Evolutionary conservation across 768 basidiomycete species (phyloP), one percentile per base, ranked within the genome.

Genomic region (Daedaleopsis sinensis): DNA sequence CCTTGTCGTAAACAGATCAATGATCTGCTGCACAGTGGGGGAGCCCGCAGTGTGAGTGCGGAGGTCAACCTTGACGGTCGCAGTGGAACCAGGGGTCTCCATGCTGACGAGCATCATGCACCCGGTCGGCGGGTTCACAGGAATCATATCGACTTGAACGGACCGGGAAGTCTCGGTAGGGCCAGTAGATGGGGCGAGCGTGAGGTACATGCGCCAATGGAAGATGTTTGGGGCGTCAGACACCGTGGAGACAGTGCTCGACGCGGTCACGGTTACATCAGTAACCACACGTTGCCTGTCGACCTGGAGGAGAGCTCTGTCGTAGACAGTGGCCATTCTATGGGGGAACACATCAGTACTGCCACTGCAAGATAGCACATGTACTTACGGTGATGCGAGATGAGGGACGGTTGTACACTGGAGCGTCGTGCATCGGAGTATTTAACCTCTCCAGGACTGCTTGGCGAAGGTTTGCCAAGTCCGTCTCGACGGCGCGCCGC

Each of bases 91-190:
- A n/a, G 15, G 27, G 32, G 32, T 13, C 1, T 24, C 35, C 16
- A 13, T 44, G 21, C 44, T 56, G 3, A 18, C 46, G 35, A 56
- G 18, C 32, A 37, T 37, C n/a, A 55, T 8, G 19, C 24, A 32
- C 16, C 55, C 55, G 10, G 44, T 47, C 18, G 55, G 55, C 42
- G 55, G 55, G 55, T 56, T 48, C 32, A 44, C 35, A 5, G 55
- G 55, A 18, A 56, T 56, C 55, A 56, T 56, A 18, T 56, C 55
- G 27, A 56, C 9, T 18, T 37, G 32, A 35, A 56, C 46, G 12
- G 55, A 56, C 23, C 23, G 42, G n/a, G 55, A 36, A 6, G 16
- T 5, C 38, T 42, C 52, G 42, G 13, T 16, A 13, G 39, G 39
- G n/a, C n/a, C n/a, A n/a, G n/a, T n/a, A 42, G 39, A 42, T 13